phyloP scores from a whole-genome alignment of 352 stramenopile genomes.

The Phytophthora macrochlamydospora region DNA sequence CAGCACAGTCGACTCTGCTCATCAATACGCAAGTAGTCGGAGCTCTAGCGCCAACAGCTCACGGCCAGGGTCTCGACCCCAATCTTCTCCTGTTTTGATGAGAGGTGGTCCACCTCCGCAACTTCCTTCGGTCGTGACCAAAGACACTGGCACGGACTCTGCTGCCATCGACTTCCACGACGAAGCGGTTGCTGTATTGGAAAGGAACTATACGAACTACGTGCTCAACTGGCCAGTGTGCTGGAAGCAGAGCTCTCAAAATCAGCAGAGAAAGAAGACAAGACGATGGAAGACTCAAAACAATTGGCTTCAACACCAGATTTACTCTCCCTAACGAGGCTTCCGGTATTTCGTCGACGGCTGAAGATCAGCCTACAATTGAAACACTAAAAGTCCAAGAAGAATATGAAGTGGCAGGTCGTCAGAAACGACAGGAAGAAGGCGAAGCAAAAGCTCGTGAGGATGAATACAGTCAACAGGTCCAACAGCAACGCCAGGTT shows the following conservation, averaged over 20 bases:
- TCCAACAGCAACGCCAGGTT: slow-evolving; percentile 25
- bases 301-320: background rate
- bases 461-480: slow-evolving; percentile 7
- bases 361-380: background rate
- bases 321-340: too few relatives aligned
- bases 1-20: background rate
- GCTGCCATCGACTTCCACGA: background rate
- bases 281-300: too few relatives aligned
- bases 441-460: slow-evolving; percentile 2
- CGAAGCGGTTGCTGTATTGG: slow-evolving; percentile 19
- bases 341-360: too few relatives aligned
- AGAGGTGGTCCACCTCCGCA: background rate
- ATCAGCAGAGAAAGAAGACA: background rate
- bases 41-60: slow-evolving; percentile 14
- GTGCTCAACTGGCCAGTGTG: slow-evolving; percentile 26
- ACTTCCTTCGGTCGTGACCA: slow-evolving; percentile 8
- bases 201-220: slow-evolving; percentile 40
- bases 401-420: background rate
- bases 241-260: background rate
- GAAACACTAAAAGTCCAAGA: background rate
- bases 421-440: slow-evolving; percentile 11
- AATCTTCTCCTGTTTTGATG: slow-evolving; percentile 4
- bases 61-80: slow-evolving; percentile 8
- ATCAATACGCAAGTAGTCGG: slow-evolving; percentile 1
- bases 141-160: slow-evolving; percentile 25